phyloP scores from a whole-genome alignment of 352 stramenopile species.

The Globisporangium solare region DNA sequence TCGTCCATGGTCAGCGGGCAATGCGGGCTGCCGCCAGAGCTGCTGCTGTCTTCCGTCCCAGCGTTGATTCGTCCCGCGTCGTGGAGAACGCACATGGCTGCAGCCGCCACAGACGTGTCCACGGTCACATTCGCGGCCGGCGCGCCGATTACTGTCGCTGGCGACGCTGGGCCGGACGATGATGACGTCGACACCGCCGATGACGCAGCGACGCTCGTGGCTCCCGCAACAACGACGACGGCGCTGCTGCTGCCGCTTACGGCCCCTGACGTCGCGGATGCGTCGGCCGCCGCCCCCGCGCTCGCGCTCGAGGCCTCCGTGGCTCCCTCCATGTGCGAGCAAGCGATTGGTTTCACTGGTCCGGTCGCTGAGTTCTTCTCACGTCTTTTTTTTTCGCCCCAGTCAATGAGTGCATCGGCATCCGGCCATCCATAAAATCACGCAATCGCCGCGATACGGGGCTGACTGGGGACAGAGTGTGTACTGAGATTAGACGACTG shows the following conservation, averaged over 20 bases:
- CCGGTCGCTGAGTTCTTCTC: constrained; percentile 5
- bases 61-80: constrained; percentile 4
- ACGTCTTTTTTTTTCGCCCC: constrained; percentile 9
- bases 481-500: too few relatives aligned
- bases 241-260: neutral
- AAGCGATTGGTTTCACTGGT: too few relatives aligned
- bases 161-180: constrained; percentile 6
- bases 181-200: constrained; percentile 10
- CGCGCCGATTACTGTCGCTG: constrained; percentile 13
- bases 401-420: constrained; percentile 1
- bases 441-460: neutral
- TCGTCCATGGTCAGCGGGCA: constrained; percentile 2
- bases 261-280: neutral
- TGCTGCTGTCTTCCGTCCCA: constrained; percentile 5
- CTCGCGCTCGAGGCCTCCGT: constrained; percentile 1
- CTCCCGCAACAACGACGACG: constrained; percentile 8
- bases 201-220: constrained; percentile 6
- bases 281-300: neutral
- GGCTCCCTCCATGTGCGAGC: constrained; percentile 3
- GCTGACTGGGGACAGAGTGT: too few relatives aligned
- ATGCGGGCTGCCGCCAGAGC: neutral
- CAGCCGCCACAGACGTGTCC: constrained; percentile 5
- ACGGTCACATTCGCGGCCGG: constrained; percentile 14
- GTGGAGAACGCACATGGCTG: constrained; percentile 13
- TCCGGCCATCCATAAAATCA: neutral